These are phyloP conservation scores for Syzygium malaccense DNA, from an alignment of 441 rosid genomes.

Conservation along the genomic window DNA sequence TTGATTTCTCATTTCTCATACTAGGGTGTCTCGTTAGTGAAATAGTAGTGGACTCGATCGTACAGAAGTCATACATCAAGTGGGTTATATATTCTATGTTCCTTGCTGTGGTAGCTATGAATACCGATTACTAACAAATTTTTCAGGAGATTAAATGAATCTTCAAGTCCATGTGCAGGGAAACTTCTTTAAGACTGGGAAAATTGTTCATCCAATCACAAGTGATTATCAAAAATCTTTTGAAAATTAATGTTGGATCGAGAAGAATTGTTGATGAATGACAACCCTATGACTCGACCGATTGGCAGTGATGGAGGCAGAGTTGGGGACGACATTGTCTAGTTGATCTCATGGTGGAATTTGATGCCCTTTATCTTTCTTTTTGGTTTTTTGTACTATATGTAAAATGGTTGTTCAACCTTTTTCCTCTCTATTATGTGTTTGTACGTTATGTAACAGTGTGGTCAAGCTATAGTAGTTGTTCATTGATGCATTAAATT, in stretches of 20 bases:
- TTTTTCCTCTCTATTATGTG: not conserved
- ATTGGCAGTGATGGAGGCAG: rapidly evolving
- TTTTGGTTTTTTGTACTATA: not conserved
- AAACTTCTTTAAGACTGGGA: rapidly evolving
- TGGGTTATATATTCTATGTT: not conserved
- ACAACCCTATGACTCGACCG: not conserved
- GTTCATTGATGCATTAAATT: too few species aligned
- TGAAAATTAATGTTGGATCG: not conserved
- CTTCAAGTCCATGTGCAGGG: not conserved
- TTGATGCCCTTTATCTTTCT: not conserved
- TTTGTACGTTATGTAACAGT: too few species aligned
- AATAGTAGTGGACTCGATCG: not conserved
- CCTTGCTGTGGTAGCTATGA: rapidly evolving
- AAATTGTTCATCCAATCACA: not conserved
- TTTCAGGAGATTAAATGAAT: not conserved
- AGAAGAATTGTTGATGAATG: not conserved
- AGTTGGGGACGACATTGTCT: not conserved
- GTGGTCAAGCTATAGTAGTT: too few species aligned
- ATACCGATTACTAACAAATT: rapidly evolving
- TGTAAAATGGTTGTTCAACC: rapidly evolving
- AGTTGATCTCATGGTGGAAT: not conserved
- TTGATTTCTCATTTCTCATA: not conserved
- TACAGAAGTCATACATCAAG: not conserved
- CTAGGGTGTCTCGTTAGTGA: rapidly evolving
- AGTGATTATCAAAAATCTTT: not conserved